A percentile compares a stretch with the other conserved stretches of the same genome.
phyloP scores from a whole-genome alignment of 441 rosid genomes.

The Pelargonium cotyledonis region DNA sequence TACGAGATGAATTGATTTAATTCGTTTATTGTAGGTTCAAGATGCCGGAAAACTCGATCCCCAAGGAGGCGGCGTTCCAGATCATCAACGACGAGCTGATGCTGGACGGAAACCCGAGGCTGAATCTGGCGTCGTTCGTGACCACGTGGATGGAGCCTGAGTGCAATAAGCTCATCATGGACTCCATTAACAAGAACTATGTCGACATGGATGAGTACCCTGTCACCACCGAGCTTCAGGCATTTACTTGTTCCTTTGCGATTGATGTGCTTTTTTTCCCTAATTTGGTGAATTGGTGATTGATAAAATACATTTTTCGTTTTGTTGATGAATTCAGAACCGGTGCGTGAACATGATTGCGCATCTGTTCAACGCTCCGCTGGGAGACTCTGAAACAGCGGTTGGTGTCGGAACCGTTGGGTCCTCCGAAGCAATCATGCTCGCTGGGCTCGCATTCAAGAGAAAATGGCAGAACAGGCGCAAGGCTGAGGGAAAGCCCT shows the following conservation, averaged over 20 bases:
- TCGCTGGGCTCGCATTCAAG: too few relatives aligned
- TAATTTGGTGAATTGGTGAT: too few relatives aligned
- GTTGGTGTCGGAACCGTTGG: too few relatives aligned
- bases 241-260: too few relatives aligned
- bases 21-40: not conserved
- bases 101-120: constrained; percentile 25
- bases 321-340: too few relatives aligned
- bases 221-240: constrained; percentile 17
- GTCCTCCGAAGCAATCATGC: too few relatives aligned
- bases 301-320: too few relatives aligned
- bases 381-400: too few relatives aligned
- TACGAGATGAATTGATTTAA: too few relatives aligned
- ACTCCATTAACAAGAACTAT: constrained; percentile 27
- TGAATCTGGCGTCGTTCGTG: constrained; percentile 24
- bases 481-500: constrained; percentile 63
- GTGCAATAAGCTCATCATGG: constrained; percentile 26
- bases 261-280: too few relatives aligned
- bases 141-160: constrained; percentile 28
- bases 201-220: constrained; percentile 28
- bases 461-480: constrained; percentile 15
- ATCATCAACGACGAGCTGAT: constrained; percentile 24
- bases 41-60: constrained; percentile 25
- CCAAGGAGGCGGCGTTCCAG: constrained; percentile 24
- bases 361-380: too few relatives aligned
- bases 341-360: too few relatives aligned